phyloP scores from a whole-genome alignment of 495 filamentous ascomycete species.

The Penicillium waksmanii region DNA sequence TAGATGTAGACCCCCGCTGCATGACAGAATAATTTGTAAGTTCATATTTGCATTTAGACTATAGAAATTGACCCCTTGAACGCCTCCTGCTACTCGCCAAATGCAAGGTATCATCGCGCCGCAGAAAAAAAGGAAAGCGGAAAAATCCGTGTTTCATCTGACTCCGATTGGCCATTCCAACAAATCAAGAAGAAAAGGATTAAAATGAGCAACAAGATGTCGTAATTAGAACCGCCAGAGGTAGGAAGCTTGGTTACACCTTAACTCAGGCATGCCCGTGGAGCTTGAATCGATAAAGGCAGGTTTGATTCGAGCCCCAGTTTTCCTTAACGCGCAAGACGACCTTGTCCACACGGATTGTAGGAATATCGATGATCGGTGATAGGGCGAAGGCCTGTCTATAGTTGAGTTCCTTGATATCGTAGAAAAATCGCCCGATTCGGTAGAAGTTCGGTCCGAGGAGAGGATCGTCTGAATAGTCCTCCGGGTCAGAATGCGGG shows the following conservation, averaged over 20 bases:
- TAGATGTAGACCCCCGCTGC: no score
- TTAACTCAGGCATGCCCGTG: constrained; percentile 39
- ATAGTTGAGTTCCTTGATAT: constrained; percentile 35
- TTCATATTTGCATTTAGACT: constrained; percentile 11
- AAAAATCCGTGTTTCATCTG: neutral
- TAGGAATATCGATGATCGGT: constrained; percentile 39
- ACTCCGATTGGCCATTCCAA: no score
- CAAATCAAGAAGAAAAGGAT: neutral
- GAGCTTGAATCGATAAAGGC: constrained; percentile 51
- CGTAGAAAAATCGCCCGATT: constrained; percentile 49
- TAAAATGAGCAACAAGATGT: neutral
- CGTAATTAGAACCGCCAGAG: neutral
- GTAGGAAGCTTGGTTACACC: neutral
- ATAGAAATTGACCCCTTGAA: constrained; percentile 5
- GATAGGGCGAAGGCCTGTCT: constrained; percentile 42
- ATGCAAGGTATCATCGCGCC: constrained; percentile 26
- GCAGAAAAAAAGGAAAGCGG: neutral
- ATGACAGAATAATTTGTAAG: neutral
- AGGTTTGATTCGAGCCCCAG: constrained; percentile 51
- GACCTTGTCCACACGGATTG: constrained; percentile 44
- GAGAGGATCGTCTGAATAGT: constrained; percentile 39
- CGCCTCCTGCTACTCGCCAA: constrained; percentile 26
- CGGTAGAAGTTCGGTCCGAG: constrained; percentile 46
- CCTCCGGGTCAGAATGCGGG: constrained; percentile 25
- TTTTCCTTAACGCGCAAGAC: constrained; percentile 51